Conservation (phyloP, 148 eudicot species). For the Beta vulgaris region DNA sequence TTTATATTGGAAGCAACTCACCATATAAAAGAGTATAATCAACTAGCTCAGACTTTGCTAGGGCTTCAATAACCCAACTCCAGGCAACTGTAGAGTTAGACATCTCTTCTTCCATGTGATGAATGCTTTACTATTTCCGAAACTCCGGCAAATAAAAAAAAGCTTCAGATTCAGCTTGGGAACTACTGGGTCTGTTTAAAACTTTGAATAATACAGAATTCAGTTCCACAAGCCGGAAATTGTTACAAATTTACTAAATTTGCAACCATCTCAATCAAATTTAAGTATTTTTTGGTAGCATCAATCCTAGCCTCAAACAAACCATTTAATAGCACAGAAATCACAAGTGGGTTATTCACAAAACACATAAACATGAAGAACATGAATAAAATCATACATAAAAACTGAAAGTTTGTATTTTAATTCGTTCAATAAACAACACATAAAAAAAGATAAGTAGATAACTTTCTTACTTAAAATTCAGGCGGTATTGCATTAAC, state of each 20-base stretch:
- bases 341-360: neutral
- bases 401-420: neutral
- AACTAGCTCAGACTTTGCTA: constrained; percentile 48
- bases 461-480: no score
- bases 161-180: no score
- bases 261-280: neutral
- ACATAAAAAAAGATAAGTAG: no score
- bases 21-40: constrained; percentile 46
- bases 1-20: constrained; percentile 17
- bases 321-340: neutral
- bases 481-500: neutral
- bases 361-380: neutral
- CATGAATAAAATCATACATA: neutral
- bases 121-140: neutral
- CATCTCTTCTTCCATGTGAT: constrained; percentile 26
- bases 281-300: neutral
- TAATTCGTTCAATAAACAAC: no score
- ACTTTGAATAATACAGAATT: no score
- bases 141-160: no score
- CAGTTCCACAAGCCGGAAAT: neutral
- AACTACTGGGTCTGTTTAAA: no score
- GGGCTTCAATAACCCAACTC: constrained; percentile 69
- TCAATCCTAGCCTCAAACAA: neutral
- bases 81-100: constrained; percentile 42
- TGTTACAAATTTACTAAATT: neutral